Conservation (phyloP, 306 rosid species). For the Prinsepia uniflora region DNA sequence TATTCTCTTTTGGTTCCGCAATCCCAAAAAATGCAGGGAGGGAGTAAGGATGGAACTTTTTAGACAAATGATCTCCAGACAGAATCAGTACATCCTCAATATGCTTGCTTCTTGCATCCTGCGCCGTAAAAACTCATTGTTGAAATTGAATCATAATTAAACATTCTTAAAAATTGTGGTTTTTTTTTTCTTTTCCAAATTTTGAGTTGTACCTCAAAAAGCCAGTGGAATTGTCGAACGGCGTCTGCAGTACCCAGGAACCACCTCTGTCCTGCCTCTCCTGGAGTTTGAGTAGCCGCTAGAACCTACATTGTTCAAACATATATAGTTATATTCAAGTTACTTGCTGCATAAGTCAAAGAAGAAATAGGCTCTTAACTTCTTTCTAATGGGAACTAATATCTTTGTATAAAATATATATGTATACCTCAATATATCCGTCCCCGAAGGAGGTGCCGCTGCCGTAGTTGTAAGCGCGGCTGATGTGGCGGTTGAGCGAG, state of each 20-base stretch:
- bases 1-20: slow-evolving; percentile 18
- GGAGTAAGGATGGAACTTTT: not conserved
- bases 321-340: too few relatives aligned
- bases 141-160: not conserved
- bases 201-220: slow-evolving; percentile 63
- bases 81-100: slow-evolving; percentile 90
- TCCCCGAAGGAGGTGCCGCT: slow-evolving; percentile 73
- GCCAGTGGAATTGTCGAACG: slow-evolving; percentile 99
- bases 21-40: slow-evolving; percentile 21
- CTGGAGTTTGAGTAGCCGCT: slow-evolving; percentile 98
- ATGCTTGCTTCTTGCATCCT: slow-evolving; percentile 79
- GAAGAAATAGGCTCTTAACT: too few relatives aligned
- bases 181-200: not conserved
- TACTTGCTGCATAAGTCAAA: too few relatives aligned
- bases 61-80: slow-evolving; percentile 87
- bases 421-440: slow-evolving; percentile 75
- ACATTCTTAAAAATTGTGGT: not conserved
- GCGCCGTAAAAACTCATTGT: slow-evolving; percentile 18
- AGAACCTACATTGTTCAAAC: slow-evolving; percentile 47
- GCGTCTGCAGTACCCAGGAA: slow-evolving; percentile 98
- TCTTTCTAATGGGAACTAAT: too few relatives aligned
- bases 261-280: slow-evolving; percentile 80
- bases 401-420: too few relatives aligned
- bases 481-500: slow-evolving; percentile 84
- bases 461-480: slow-evolving; percentile 83